phyloP scores from a whole-genome alignment of 192 early-diverging fungal genomes.

The Entrophospora sp. region DNA sequence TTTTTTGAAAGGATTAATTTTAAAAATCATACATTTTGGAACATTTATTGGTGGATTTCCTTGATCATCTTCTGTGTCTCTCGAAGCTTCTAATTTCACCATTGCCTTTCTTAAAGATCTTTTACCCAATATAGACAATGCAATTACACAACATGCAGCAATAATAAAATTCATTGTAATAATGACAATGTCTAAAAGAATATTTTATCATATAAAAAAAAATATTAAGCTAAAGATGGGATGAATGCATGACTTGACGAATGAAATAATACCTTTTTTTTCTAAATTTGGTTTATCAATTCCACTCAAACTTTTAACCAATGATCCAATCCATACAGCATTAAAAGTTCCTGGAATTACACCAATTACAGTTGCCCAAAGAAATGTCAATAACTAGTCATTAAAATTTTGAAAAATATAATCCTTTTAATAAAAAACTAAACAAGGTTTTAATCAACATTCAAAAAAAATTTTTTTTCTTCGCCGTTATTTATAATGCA shows the following conservation, averaged over 20 bases:
- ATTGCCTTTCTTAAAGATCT: constrained; percentile 33
- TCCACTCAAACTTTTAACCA: constrained; percentile 32
- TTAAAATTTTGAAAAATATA: neutral
- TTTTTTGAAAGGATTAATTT: constrained; percentile 18
- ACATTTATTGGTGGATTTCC: constrained; percentile 18
- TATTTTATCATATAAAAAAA: neutral
- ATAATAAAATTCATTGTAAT: constrained; percentile 35
- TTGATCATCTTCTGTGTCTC: constrained; percentile 20
- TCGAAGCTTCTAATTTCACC: constrained; percentile 22
- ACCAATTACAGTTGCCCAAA: constrained; percentile 36
- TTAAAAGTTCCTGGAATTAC: constrained; percentile 37
- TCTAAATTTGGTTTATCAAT: constrained; percentile 36
- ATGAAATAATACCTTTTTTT: constrained; percentile 11
- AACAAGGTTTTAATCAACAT: neutral
- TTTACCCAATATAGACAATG: constrained; percentile 35
- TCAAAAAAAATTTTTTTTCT: too few relatives aligned
- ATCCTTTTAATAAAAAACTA: neutral
- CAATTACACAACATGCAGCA: constrained; percentile 29
- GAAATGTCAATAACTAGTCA: constrained; percentile 23
- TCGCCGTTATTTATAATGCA: too few relatives aligned
- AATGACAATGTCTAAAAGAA: constrained; percentile 28
- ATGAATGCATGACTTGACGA: neutral
- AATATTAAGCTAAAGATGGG: neutral
- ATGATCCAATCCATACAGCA: constrained; percentile 37
- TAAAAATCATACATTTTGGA: constrained; percentile 3